phyloP scores from a whole-genome alignment of 345 rosid species.

The Hypericum perforatum region DNA sequence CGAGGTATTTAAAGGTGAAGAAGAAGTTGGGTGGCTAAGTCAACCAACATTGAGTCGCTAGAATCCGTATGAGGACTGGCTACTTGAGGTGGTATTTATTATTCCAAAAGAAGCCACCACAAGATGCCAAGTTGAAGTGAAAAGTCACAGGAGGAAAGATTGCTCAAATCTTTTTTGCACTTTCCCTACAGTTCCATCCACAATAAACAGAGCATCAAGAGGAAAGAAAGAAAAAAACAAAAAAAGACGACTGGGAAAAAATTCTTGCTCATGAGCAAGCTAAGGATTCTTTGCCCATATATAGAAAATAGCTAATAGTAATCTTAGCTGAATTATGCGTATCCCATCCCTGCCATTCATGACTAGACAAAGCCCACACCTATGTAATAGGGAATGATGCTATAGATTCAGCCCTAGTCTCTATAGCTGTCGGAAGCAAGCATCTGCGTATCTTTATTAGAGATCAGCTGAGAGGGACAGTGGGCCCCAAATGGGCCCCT shows the following conservation, averaged over 20 bases:
- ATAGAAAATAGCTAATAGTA: constrained; percentile 7
- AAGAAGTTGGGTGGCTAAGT: constrained; percentile 41
- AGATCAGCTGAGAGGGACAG: constrained; percentile 38
- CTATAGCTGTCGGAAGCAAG: constrained; percentile 33
- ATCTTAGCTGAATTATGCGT: constrained; percentile 12
- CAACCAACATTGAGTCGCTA: constrained; percentile 42
- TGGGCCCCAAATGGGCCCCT: constrained; percentile 32
- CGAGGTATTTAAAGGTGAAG: constrained; percentile 45
- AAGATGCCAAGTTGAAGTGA: constrained; percentile 54
- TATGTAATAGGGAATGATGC: constrained; percentile 23
- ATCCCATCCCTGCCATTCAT: constrained; percentile 22
- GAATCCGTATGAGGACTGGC: constrained; percentile 66
- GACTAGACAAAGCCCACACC: constrained; percentile 28
- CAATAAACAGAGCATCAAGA: constrained; percentile 33
- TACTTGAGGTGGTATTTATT: constrained; percentile 34
- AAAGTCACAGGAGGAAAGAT: constrained; percentile 64
- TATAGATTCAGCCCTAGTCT: constrained; percentile 18
- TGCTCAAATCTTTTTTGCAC: constrained; percentile 63
- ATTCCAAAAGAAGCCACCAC: constrained; percentile 42
- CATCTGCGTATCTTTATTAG: constrained; percentile 31
- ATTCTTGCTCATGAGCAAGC: constrained; percentile 26
- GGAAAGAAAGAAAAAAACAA: no score
- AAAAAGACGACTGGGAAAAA: constrained; percentile 31
- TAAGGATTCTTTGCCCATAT: constrained; percentile 29
- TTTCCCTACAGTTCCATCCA: constrained; percentile 69